phyloP scores from a whole-genome alignment of 2,329 filamentous ascomycete genomes.

The Penicillium sp. region DNA sequence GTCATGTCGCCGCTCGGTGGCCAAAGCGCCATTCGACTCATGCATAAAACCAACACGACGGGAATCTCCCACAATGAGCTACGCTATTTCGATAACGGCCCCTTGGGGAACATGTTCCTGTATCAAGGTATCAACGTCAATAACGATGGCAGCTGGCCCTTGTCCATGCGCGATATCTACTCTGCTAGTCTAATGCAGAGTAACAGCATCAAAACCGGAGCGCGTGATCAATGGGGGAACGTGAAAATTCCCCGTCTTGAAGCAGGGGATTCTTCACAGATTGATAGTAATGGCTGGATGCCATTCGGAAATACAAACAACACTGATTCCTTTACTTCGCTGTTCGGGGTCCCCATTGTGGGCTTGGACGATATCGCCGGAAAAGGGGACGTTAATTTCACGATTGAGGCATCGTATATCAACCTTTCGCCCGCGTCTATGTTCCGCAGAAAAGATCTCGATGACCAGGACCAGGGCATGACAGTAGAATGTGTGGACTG shows the following conservation, averaged over 20 bases:
- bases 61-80: conserved; percentile 1
- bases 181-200: conserved; percentile 13
- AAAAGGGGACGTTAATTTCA: conserved; percentile 12
- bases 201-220: conserved; percentile 4
- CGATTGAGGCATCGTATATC: conserved; percentile 10
- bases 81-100: conserved; percentile 16
- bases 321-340: conserved; percentile 7
- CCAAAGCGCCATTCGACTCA: conserved; percentile 12
- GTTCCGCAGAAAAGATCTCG: not conserved
- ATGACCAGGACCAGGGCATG: conserved; percentile 3
- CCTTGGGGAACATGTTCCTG: conserved; percentile 3
- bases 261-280: not conserved
- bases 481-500: conserved; percentile 5
- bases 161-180: conserved; percentile 17
- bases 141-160: conserved; percentile 13
- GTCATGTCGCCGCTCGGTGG: conserved; percentile 14
- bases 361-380: not conserved
- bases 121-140: not conserved
- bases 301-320: not conserved
- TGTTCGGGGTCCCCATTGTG: conserved; percentile 13
- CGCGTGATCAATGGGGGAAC: conserved; percentile 15
- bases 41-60: conserved; percentile 13
- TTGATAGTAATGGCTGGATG: conserved; percentile 13
- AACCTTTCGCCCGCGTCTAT: not conserved
- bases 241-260: conserved; percentile 16